Evolutionary conservation across 192 early-diverging fungal genomes (phyloP).

Genomic region (Chytriomyces sp.): DNA sequence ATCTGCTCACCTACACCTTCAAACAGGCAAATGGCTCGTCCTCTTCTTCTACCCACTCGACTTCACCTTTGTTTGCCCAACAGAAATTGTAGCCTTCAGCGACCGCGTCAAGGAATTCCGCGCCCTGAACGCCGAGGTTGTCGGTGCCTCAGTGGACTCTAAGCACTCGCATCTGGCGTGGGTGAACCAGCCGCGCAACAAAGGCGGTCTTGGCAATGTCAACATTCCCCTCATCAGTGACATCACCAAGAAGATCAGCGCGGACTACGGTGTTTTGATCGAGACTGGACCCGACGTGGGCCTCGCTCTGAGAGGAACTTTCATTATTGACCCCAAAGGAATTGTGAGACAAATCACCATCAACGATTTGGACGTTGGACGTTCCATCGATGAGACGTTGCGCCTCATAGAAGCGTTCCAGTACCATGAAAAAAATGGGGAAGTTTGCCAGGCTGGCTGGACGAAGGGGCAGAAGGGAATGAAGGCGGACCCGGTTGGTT

Average conservation of each 20-base stretch:
- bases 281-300: constrained; percentile 69
- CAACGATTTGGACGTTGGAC: constrained; percentile 65
- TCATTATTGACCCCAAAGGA: constrained; percentile 89
- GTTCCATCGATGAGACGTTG: constrained; percentile 80
- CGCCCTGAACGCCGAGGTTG: constrained; percentile 69
- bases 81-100: constrained; percentile 66
- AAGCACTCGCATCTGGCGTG: constrained; percentile 88
- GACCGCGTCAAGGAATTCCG: constrained; percentile 84
- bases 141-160: constrained; percentile 50
- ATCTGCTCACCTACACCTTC: too few species aligned
- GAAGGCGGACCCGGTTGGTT: constrained; percentile 65
- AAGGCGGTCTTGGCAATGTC: constrained; percentile 90
- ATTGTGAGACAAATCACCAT: constrained; percentile 85
- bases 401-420: constrained; percentile 90
- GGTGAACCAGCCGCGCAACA: constrained; percentile 78
- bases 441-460: constrained; percentile 65
- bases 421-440: constrained; percentile 81
- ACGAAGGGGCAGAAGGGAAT: constrained; percentile 73
- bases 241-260: constrained; percentile 84
- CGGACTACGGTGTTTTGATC: constrained; percentile 85
- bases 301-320: constrained; percentile 75
- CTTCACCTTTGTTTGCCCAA: constrained; percentile 88
- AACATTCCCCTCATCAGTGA: constrained; percentile 89
- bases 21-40: constrained; percentile 55
- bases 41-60: constrained; percentile 90